Percentiles rank a stretch among this genome's conserved stretches.
phyloP scores from a whole-genome alignment of 306 rosid species.

The Rosa chinensis region DNA sequence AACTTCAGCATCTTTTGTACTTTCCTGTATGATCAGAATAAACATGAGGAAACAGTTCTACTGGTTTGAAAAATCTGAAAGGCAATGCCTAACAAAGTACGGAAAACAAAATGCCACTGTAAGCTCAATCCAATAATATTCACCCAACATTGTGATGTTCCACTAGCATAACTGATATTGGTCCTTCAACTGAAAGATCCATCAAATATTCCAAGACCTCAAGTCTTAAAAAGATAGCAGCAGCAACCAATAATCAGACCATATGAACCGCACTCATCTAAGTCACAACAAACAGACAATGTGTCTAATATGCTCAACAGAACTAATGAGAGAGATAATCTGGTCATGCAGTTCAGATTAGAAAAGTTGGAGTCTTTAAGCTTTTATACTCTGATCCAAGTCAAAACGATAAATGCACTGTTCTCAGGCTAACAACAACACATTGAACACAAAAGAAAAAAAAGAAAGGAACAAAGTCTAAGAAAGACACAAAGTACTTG shows the following conservation, averaged over 20 bases:
- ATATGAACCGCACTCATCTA: not conserved
- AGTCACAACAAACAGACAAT: not conserved
- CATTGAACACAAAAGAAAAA: not conserved
- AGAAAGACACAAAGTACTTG: not conserved
- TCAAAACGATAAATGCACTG: not conserved
- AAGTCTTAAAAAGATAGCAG: not conserved
- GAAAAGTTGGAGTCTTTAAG: not conserved
- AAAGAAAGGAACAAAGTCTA: not conserved
- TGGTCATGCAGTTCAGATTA: not conserved
- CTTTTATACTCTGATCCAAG: not conserved
- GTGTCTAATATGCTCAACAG: not conserved
- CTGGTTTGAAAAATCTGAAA: not conserved
- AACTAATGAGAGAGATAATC: not conserved
- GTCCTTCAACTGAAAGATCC: not conserved
- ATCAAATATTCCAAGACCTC: conserved; percentile 1
- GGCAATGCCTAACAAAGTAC: not conserved
- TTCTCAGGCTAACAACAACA: not conserved
- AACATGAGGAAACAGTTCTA: not conserved
- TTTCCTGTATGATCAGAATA: conserved; percentile 51
- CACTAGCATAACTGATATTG: not conserved
- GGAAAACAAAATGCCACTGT: not conserved
- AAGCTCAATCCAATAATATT: conserved; percentile 10
- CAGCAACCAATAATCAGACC: not conserved
- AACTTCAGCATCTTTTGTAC: conserved; percentile 79
- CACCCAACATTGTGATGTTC: not conserved